phyloP scores from a whole-genome alignment of 345 rosid genomes.

The Populus euphratica region DNA sequence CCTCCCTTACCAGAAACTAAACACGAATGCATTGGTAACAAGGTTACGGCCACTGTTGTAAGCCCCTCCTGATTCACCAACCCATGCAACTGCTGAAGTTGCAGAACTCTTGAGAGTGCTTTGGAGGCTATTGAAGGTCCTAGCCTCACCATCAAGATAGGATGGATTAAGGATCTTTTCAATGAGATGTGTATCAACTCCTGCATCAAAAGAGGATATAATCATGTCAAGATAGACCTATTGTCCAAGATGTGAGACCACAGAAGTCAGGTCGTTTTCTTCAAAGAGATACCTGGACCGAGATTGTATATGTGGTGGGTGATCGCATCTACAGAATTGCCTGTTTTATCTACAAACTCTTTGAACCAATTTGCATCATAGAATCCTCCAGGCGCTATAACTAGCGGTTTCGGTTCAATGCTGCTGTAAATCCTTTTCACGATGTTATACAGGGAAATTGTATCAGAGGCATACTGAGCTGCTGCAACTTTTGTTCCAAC shows the following conservation, averaged over 20 bases:
- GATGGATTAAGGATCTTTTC: conserved; percentile 79
- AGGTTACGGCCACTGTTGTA: conserved; percentile 81
- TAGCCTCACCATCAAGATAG: conserved; percentile 53
- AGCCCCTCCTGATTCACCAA: conserved; percentile 96
- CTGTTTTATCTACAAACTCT: conserved; percentile 51
- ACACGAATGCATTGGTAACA: conserved; percentile 81
- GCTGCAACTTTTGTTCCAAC: conserved; percentile 73
- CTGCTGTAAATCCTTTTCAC: conserved; percentile 47
- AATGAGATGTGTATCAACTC: conserved; percentile 53
- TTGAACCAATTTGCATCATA: conserved; percentile 67
- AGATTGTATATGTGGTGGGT: conserved; percentile 93
- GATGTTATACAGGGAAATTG: conserved; percentile 44
- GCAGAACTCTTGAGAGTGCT: conserved; percentile 46
- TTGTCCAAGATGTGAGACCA: background rate
- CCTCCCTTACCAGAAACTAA: conserved; percentile 75
- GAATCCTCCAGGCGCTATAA: conserved; percentile 89
- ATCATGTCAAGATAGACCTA: conserved; percentile 15
- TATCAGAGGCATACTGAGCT: conserved; percentile 67
- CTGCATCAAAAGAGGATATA: conserved; percentile 28
- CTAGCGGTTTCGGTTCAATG: conserved; percentile 50
- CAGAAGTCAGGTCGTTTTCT: conserved; percentile 5
- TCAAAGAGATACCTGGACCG: conserved; percentile 66
- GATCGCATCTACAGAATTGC: conserved; percentile 46
- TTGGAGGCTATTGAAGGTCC: conserved; percentile 50
- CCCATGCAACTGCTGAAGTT: conserved; percentile 71